Evolutionary conservation across 106 monocot species (phyloP), one percentile per base, ranked within the genome.

Genomic region (Dendrobium catenatum): DNA sequence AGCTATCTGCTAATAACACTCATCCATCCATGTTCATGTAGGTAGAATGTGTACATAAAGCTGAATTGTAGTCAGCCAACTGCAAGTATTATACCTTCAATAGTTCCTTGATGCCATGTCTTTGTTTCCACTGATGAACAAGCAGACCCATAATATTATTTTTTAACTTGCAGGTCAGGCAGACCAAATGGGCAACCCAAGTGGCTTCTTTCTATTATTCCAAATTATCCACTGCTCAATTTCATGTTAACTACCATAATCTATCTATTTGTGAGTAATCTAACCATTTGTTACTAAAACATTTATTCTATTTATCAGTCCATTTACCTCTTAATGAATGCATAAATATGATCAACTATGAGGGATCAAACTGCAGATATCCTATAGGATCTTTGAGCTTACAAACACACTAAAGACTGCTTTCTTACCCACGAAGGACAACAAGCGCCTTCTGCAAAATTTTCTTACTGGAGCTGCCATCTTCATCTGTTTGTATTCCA

Each of bases 111-210:
- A 51, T 51, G 51, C 51, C 16, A 51, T 51, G 51, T 51, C 51
- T 13, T 51, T 15, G 51, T 51, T 51, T 51, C 51, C 51, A 51
- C 13, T 15, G 13, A 10, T 13, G 10, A 51, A 51, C 15, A 51
- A 51, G 15, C 13, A 51, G 51, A 51, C 13, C 51, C 51, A 61
- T 61, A n/a, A 61, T n/a, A 61, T 6, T 61, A 20, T 22, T 61
- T 22, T n/a, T 61, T 22, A 44, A 44, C 43, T 49, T 86, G 68
- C 91, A 96, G 96, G 83, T 92, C 96, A 61, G 72, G 82, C 75
- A 80, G 84, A 74, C 94, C 94, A 31, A 96, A 96, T 84, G 96
- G 96, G 19, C 96, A 96, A 58, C 96, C 96, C 19, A 94, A 94
- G 75, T 94, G 90, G 96, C 94, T 96, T 51, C 92, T 96, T 80